Evolutionary conservation across 768 basidiomycete species (phyloP), one percentile per base, ranked within the genome.

Genomic region (Tylopilus felleus): DNA sequence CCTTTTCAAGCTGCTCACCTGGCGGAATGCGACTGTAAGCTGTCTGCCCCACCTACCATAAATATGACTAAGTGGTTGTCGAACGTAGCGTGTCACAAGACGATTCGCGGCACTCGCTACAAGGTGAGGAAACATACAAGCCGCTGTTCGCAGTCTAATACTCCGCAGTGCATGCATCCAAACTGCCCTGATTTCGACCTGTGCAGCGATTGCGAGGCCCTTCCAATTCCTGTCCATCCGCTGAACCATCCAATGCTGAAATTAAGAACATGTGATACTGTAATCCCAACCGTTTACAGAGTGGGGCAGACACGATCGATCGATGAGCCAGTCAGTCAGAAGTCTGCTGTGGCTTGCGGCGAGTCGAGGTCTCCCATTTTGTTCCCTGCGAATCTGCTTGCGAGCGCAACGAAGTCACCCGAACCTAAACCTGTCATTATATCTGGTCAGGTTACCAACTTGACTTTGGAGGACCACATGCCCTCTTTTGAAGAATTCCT

Each of bases 171-270:
- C 71, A 84, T 90, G 81, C 84, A 92, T 64, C 76, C 82, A 14
- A 71, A 74, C 4, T 95, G 93, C 71, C 77, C 80, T 0, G 88
- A 93, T 67, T 93, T 84, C 60, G 93, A 95, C 63, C 76, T 94
- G 17, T 95, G 92, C 71, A 75, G 77, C 53, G 69, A 69, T 49
- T 95, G 93, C 70, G 92, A 93, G 71, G 84, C 90, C 6, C 77
- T 82, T 52, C 92, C 92, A 0, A 88, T 93, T 55, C 71, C 83
- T 6, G 74, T 88, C 13, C 92, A 95, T 66, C 88, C 90, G 0
- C 53, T 67, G 13, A 80, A 71, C 29, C 93, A 95, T 63, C 81
- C 85, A 1, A 55, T 95, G 65, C 65, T 93, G 63, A 94, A 93
- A 80, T 74, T 94, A 71, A 84, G 75, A 63, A 74, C 74, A 0